These are phyloP conservation scores for Neurospora discreta DNA, from an alignment of 495 filamentous ascomycete species.

Conservation along the genomic window DNA sequence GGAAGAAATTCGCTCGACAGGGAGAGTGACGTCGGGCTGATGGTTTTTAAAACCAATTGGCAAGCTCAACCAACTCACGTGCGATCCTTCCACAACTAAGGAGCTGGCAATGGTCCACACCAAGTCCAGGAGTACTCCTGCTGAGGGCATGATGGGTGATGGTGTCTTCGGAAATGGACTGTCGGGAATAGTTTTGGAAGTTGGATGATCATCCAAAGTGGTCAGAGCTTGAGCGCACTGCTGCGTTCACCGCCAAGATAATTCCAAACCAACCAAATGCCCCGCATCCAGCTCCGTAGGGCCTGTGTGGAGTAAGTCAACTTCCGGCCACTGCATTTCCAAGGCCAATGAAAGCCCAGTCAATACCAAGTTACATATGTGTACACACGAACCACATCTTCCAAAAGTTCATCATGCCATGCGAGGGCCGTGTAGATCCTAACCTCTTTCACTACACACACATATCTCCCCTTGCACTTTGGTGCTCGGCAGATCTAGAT, in stretches of 20 bases:
- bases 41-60: not conserved
- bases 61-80: not conserved
- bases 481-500: no score
- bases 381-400: no score
- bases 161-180: not conserved
- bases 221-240: not conserved
- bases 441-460: no score
- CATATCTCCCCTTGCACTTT: no score
- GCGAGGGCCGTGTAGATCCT: no score
- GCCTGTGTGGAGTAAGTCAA: not conserved
- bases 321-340: not conserved
- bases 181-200: no score
- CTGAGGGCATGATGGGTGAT: not conserved
- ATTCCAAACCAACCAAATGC: not conserved
- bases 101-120: no score
- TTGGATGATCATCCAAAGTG: not conserved
- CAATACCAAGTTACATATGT: no score
- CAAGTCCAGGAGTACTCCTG: no score
- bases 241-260: not conserved
- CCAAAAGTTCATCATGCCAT: no score
- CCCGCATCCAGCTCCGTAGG: not conserved
- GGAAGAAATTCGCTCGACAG: not conserved
- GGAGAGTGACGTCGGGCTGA: not conserved
- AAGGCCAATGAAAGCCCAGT: no score
- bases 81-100: not conserved